Conservation (phyloP, 31 red algal species). For the Endocladia muricata region DNA sequence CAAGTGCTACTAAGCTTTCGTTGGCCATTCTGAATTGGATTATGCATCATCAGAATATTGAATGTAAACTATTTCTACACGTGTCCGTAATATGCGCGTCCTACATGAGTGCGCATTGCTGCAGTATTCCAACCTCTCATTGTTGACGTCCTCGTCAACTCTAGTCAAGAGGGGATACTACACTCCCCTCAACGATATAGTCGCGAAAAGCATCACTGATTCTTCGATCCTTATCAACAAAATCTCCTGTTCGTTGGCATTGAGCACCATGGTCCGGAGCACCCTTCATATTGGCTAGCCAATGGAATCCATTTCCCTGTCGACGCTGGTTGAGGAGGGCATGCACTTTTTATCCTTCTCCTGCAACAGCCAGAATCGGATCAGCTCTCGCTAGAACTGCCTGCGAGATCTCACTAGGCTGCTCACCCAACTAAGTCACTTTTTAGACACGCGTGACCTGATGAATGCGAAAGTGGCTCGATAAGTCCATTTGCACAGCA, state of each 20-base stretch:
- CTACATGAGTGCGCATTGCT: too few relatives aligned
- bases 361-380: neutral
- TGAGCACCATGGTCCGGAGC: slow-evolving; percentile 8
- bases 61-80: too few relatives aligned
- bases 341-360: neutral
- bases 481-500: neutral
- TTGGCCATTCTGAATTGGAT: too few relatives aligned
- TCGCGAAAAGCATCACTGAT: neutral
- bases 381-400: neutral
- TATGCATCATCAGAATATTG: too few relatives aligned
- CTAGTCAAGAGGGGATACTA: neutral
- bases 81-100: too few relatives aligned
- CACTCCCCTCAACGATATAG: neutral
- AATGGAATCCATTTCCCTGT: slow-evolving; percentile 1
- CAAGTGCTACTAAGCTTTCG: too few relatives aligned
- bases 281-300: neutral
- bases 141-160: neutral
- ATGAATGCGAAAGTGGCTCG: neutral
- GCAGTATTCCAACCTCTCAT: too few relatives aligned
- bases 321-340: slow-evolving; percentile 3
- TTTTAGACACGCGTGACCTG: neutral
- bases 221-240: neutral
- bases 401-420: neutral
- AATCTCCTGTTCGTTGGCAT: slow-evolving; percentile 21
- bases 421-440: neutral